A percentile compares a stretch with the other conserved stretches of the same genome.
Conservation (phyloP, 2,329 filamentous ascomycete species). For the Botrytis tulipae region DNA sequence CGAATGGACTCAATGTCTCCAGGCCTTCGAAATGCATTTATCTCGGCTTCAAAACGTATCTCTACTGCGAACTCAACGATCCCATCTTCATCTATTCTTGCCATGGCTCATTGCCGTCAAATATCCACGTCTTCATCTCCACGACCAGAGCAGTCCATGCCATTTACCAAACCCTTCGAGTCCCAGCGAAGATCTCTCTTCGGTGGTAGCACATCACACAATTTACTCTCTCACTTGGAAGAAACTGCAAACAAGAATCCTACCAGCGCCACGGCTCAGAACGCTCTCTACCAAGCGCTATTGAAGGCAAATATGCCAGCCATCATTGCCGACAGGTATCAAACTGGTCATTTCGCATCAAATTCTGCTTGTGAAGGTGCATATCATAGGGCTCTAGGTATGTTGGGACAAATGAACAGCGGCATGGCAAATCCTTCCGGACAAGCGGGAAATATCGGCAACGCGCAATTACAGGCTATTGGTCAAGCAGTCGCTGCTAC, state of each 20-base stretch:
- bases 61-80: constrained; percentile 30
- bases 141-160: constrained; percentile 23
- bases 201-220: constrained; percentile 44
- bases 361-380: constrained; percentile 75
- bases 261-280: constrained; percentile 80
- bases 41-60: constrained; percentile 10
- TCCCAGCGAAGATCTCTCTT: constrained; percentile 34
- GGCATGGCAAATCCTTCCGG: constrained; percentile 27
- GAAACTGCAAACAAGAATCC: constrained; percentile 92
- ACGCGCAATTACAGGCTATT: constrained; percentile 70
- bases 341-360: constrained; percentile 79
- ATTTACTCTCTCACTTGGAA: constrained; percentile 79
- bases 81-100: constrained; percentile 22
- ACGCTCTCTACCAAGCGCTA: constrained; percentile 89
- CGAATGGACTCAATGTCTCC: constrained; percentile 6
- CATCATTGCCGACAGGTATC: constrained; percentile 86
- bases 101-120: constrained; percentile 26
- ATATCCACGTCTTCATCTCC: constrained; percentile 31
- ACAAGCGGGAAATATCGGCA: constrained; percentile 46
- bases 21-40: background rate
- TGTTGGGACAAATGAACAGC: constrained; percentile 49
- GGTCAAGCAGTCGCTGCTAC: constrained; percentile 79
- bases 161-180: constrained; percentile 19
- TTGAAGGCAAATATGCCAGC: constrained; percentile 90
- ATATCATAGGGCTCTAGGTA: constrained; percentile 73